Evolutionary conservation across 2,329 filamentous ascomycete genomes (phyloP).

Genomic region (Pseudonectria buxi): DNA sequence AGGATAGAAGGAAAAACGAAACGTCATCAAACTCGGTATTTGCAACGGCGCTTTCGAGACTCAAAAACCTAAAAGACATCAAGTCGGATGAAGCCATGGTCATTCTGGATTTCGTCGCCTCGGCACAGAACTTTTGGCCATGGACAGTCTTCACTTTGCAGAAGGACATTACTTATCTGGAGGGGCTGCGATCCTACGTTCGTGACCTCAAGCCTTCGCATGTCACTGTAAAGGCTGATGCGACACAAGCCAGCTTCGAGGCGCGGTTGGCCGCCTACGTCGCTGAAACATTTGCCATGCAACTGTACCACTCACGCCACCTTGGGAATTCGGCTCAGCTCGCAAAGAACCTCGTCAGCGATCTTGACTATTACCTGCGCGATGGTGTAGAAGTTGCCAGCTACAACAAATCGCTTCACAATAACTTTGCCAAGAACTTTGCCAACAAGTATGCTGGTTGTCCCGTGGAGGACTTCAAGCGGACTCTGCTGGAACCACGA

Average conservation of each 20-base stretch:
- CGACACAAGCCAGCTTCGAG: constrained; percentile 51
- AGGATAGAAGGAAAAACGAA: constrained; percentile 44
- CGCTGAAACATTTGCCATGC: constrained; percentile 84
- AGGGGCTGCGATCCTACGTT: constrained; percentile 64
- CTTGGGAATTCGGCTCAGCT: constrained; percentile 59
- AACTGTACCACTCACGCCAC: constrained; percentile 79
- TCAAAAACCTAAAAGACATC: constrained; percentile 59
- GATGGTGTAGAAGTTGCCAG: constrained; percentile 71
- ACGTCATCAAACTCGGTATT: constrained; percentile 59
- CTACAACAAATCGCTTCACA: constrained; percentile 83
- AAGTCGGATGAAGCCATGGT: constrained; percentile 61
- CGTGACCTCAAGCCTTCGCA: constrained; percentile 47
- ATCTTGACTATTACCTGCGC: constrained; percentile 72
- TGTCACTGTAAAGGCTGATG: constrained; percentile 47
- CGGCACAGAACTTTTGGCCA: constrained; percentile 90
- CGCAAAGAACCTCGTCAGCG: constrained; percentile 63
- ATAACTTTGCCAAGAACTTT: constrained; percentile 80
- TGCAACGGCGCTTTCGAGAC: constrained; percentile 61
- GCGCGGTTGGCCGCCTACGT: constrained; percentile 73
- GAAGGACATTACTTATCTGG: constrained; percentile 66
- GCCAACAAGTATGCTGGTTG: constrained; percentile 68
- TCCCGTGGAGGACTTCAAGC: constrained; percentile 71
- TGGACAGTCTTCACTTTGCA: constrained; percentile 82
- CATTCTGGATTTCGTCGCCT: constrained; percentile 79
- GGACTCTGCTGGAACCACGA: constrained; percentile 58